phyloP scores from a whole-genome alignment of 306 rosid species.

The Carpinus fangiana region DNA sequence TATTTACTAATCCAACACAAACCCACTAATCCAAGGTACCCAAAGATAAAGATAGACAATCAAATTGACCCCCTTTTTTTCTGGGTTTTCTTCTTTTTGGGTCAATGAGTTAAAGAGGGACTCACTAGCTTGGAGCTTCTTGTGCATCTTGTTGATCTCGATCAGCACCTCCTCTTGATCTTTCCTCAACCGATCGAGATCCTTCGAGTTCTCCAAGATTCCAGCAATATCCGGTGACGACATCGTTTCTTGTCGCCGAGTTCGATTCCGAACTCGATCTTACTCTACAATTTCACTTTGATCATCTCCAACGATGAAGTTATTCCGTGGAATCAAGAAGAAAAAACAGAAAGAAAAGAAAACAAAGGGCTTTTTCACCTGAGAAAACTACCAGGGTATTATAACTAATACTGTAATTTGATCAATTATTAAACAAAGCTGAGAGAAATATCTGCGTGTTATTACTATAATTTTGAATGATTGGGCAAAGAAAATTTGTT shows the following conservation, averaged over 20 bases:
- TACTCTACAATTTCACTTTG: constrained; percentile 17
- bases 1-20: background rate
- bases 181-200: constrained; percentile 88
- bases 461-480: background rate
- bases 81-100: background rate
- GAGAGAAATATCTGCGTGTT: background rate
- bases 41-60: constrained; percentile 7
- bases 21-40: background rate
- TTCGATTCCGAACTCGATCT: constrained; percentile 11
- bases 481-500: background rate
- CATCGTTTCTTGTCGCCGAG: constrained; percentile 46
- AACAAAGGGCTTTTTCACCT: background rate
- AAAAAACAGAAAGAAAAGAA: too few species aligned
- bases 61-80: background rate
- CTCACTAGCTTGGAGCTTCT: constrained; percentile 79
- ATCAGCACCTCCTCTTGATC: constrained; percentile 66
- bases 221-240: constrained; percentile 69
- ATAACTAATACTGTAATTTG: background rate
- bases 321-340: background rate
- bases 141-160: constrained; percentile 92
- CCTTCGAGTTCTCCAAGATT: constrained; percentile 75
- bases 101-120: background rate
- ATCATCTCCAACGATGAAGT: constrained; percentile 7
- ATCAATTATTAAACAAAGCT: background rate
- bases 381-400: background rate